Evolutionary conservation across 345 rosid genomes (phyloP).

Genomic region (Ricinus communis): DNA sequence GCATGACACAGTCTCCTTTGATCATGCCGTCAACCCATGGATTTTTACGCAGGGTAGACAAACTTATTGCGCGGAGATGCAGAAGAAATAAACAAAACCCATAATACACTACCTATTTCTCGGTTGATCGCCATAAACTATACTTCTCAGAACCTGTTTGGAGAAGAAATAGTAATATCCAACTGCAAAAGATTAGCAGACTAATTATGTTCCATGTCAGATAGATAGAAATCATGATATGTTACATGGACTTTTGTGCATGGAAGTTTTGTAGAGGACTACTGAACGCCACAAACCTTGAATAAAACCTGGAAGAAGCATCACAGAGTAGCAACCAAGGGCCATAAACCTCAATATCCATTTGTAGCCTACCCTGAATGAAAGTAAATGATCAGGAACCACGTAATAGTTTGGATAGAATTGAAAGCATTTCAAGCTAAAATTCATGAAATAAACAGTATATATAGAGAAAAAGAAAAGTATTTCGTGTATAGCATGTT

Average conservation of each 20-base stretch:
- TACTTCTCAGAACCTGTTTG: slow-evolving; percentile 64
- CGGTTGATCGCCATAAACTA: slow-evolving; percentile 89
- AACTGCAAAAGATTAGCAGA: slow-evolving; percentile 56
- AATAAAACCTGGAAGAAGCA: slow-evolving; percentile 92
- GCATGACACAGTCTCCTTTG: slow-evolving; percentile 22
- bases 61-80: background rate
- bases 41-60: background rate
- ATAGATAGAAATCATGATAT: background rate
- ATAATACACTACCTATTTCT: slow-evolving; percentile 68
- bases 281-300: slow-evolving; percentile 57
- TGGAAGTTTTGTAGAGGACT: background rate
- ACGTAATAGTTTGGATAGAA: slow-evolving; percentile 8
- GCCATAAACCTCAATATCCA: slow-evolving; percentile 88
- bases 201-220: slow-evolving; percentile 24
- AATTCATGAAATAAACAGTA: too few relatives aligned
- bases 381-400: slow-evolving; percentile 45
- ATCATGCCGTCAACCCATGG: slow-evolving; percentile 8
- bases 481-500: background rate
- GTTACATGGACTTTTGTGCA: background rate
- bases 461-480: too few relatives aligned
- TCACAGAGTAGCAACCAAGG: slow-evolving; percentile 78
- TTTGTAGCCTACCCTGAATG: slow-evolving; percentile 94
- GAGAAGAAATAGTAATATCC: slow-evolving; percentile 92
- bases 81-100: background rate
- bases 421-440: slow-evolving; percentile 14